Conservation (phyloP, 2,329 filamentous ascomycete species). For the Cryphonectria radicalis region DNA sequence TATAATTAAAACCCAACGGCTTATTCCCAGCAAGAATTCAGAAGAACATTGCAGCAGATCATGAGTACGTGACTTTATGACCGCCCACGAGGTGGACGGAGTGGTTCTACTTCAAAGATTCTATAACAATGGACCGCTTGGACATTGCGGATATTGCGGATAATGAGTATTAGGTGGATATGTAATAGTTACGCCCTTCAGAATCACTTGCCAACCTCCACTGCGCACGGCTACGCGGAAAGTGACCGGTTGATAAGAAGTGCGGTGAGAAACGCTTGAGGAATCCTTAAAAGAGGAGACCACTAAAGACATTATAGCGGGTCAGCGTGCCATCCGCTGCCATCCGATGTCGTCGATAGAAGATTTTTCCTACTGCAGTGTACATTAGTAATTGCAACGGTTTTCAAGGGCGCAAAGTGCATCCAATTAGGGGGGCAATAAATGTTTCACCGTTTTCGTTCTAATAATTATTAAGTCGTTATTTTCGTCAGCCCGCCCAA, state of each 20-base stretch:
- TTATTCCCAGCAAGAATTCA: too few relatives aligned
- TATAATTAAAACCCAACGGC: background rate
- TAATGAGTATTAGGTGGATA: background rate
- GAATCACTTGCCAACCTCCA: background rate
- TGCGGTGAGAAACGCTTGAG: background rate
- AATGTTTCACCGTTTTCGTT: background rate
- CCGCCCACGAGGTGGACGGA: too few relatives aligned
- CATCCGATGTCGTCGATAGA: conserved; percentile 2
- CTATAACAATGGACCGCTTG: too few relatives aligned
- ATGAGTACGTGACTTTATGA: too few relatives aligned
- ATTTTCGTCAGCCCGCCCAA: background rate
- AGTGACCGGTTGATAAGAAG: background rate
- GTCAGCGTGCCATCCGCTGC: background rate
- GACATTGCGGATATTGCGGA: background rate
- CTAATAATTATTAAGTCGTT: background rate
- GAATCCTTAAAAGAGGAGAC: background rate
- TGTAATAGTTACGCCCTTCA: background rate
- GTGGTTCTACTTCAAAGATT: too few relatives aligned
- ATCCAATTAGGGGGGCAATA: background rate
- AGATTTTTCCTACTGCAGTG: background rate
- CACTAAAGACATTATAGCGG: background rate
- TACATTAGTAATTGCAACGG: background rate
- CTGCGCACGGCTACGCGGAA: background rate
- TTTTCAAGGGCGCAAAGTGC: background rate
- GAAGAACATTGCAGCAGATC: too few relatives aligned